A percentile compares a stretch with the other conserved stretches of the same genome.
Conservation (phyloP, 2,329 filamentous ascomycete species). For the Clonostachys byssicola region DNA sequence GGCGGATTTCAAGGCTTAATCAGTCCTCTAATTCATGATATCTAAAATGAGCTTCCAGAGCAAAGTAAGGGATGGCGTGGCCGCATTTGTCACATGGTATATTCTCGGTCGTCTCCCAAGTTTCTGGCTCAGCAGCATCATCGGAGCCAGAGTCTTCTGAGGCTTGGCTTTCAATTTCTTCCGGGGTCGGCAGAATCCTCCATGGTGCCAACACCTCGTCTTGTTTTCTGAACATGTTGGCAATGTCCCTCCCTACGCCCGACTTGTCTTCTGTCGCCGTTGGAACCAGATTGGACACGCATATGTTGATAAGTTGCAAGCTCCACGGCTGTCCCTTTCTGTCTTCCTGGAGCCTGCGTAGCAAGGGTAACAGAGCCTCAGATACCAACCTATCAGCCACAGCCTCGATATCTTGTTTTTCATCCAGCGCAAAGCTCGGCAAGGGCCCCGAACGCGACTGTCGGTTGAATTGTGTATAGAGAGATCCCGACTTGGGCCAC, state of each 20-base stretch:
- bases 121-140: constrained; percentile 5
- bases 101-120: constrained; percentile 23
- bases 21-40: constrained; percentile 24
- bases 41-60: constrained; percentile 47
- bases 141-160: constrained; percentile 7
- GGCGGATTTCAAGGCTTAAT: not conserved
- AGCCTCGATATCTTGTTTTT: constrained; percentile 50
- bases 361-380: constrained; percentile 66
- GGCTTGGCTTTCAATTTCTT: constrained; percentile 16
- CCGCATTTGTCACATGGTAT: constrained; percentile 42
- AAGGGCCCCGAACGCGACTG: constrained; percentile 72
- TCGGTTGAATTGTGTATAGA: constrained; percentile 58
- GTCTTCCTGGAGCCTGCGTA: constrained; percentile 69
- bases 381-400: constrained; percentile 66
- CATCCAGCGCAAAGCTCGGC: constrained; percentile 68
- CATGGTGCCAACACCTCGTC: constrained; percentile 66
- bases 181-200: constrained; percentile 34
- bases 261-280: constrained; percentile 43
- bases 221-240: constrained; percentile 76
- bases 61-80: constrained; percentile 51
- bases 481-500: constrained; percentile 27
- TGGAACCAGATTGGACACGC: constrained; percentile 77
- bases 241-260: constrained; percentile 70
- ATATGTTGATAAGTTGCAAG: constrained; percentile 79
- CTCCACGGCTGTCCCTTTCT: constrained; percentile 63